These are phyloP conservation scores for Xylaria sp. DNA, from an alignment of 2,329 filamentous ascomycete species.

Conservation along the genomic window DNA sequence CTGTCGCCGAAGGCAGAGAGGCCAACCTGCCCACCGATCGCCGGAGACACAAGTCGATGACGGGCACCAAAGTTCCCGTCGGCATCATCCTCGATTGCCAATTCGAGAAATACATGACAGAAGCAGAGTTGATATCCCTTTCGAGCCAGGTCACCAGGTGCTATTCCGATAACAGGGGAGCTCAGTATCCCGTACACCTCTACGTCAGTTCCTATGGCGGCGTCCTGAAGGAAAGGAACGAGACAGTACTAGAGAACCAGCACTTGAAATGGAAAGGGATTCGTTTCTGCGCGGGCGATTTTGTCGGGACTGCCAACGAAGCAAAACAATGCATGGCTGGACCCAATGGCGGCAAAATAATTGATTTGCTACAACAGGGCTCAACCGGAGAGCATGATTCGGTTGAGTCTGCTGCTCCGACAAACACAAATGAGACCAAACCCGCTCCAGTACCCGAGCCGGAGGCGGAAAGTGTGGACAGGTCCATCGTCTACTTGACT, in stretches of 20 bases:
- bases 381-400: constrained; percentile 43
- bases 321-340: constrained; percentile 76
- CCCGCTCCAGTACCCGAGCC: constrained; percentile 42
- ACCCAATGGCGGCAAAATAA: constrained; percentile 65
- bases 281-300: constrained; percentile 78
- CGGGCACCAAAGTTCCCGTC: constrained; percentile 71
- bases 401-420: constrained; percentile 48
- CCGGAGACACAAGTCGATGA: constrained; percentile 49
- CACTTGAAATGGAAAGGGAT: constrained; percentile 85
- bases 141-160: constrained; percentile 84
- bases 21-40: constrained; percentile 51
- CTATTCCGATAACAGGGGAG: constrained; percentile 86
- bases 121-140: constrained; percentile 86
- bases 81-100: constrained; percentile 89
- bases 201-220: constrained; percentile 83
- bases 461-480: constrained; percentile 51
- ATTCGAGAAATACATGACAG: constrained; percentile 90
- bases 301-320: constrained; percentile 72
- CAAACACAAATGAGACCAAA: constrained; percentile 50
- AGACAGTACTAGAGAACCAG: constrained; percentile 75
- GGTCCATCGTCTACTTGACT: constrained; percentile 82
- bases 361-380: constrained; percentile 64
- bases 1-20: constrained; percentile 56
- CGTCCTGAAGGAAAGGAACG: constrained; percentile 79
- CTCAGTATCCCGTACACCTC: constrained; percentile 75